Evolutionary conservation across 1,284 basidiomycete genomes (phyloP), one percentile per base, ranked within the genome.

Genomic region (Farysia itapuensis): DNA sequence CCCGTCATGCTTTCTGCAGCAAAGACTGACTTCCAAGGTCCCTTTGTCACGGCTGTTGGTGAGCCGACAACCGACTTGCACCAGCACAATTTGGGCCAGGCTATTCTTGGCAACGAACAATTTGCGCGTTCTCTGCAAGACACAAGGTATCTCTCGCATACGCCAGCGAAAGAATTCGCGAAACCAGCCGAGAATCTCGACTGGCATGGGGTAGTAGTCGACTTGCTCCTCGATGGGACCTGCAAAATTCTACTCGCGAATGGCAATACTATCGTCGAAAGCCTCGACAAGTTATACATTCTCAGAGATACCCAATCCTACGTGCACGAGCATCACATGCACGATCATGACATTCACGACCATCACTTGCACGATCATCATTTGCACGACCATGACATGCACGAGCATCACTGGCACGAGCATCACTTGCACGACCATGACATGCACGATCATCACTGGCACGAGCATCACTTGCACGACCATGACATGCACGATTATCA

Each of bases 1-100:
- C 84, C 85, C 49, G 89, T 95, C 14, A 85, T 96, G 75, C 78
- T 78, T 7, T 80, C 81, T 54, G 84, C 82, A 15, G 79, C 80
- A 22, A 84, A 82, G 13, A 90, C 89, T 68, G 87, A 87, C n/a
- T 53, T 43, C 39, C 20, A 41, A 5, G 50, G 57, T 4, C 57
- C 57, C 8, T 60, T 60, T 38, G 31, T 60, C 22, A 49, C 57
- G 19, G 50, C 57, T 4, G 43, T 60, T 18, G 57, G 57, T n/a
- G 57, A 60, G 26, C 57, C 57, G 2, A 49, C 50, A 15, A 49
- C 50, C 3, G 57, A 60, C 35, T 60, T 53, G 23, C 16, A 31
- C 29, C 46, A 53, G 21, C 2, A 30, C 21, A 26, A 60, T 33
- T 46, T 60, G 46, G 50, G 52, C 25, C 20, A 34, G 31, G 57